Conservation (phyloP, 257 asterid species). For the Cruciata laevipes region DNA sequence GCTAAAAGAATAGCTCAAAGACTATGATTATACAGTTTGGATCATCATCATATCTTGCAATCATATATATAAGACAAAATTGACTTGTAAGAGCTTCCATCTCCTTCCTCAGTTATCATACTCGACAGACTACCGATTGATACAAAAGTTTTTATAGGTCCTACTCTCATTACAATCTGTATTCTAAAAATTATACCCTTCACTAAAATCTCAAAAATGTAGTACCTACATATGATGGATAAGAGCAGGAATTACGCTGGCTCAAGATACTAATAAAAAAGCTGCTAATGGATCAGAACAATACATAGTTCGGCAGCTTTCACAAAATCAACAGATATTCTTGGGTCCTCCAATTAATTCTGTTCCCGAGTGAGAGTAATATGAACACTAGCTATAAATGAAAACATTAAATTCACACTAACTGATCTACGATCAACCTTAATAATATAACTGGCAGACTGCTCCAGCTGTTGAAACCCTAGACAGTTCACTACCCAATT, state of each 20-base stretch:
- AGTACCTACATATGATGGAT: neutral
- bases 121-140: neutral
- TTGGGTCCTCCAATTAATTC: neutral
- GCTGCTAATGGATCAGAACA: neutral
- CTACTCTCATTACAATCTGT: neutral
- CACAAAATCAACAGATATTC: neutral
- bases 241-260: too few species aligned
- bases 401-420: neutral
- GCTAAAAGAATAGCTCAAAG: neutral
- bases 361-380: neutral
- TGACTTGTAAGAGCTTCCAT: neutral
- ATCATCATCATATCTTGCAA: neutral
- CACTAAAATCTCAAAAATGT: neutral
- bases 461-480: neutral
- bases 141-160: neutral
- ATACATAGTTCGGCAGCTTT: neutral
- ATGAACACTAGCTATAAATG: neutral
- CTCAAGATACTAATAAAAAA: too few species aligned
- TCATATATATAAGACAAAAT: too few species aligned
- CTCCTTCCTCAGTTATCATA: neutral
- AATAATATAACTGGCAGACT: neutral
- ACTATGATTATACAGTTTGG: neutral
- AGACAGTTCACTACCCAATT: conserved; percentile 7
- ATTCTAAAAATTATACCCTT: neutral
- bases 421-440: neutral